A percentile compares a stretch with the other conserved stretches of the same genome.
phyloP scores from a whole-genome alignment of 1,284 basidiomycete species.

The Irpex lacteus region DNA sequence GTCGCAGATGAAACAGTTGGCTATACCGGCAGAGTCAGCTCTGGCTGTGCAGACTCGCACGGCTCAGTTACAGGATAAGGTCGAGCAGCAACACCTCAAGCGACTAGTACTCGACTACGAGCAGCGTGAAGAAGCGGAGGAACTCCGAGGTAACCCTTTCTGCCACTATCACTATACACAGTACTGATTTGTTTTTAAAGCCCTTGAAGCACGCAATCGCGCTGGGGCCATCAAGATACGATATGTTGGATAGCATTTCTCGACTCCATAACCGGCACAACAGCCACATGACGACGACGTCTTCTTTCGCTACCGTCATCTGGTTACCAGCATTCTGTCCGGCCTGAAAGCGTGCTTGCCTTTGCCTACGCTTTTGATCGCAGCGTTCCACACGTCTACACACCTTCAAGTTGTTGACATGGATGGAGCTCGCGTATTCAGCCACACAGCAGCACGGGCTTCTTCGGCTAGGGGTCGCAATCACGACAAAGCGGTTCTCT shows the following conservation, averaged over 20 bases:
- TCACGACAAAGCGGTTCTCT: neutral
- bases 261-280: neutral
- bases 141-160: slow-evolving; percentile 60
- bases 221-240: slow-evolving; percentile 69
- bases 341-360: neutral
- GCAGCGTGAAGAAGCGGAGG: slow-evolving; percentile 80
- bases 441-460: neutral
- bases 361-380: neutral
- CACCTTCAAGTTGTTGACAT: neutral
- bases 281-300: neutral
- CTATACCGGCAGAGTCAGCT: slow-evolving; percentile 83
- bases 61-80: slow-evolving; percentile 88
- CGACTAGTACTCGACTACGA: slow-evolving; percentile 87
- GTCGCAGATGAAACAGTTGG: slow-evolving; percentile 76
- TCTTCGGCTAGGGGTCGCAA: neutral
- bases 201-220: slow-evolving; percentile 65
- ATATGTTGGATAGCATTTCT: slow-evolving; percentile 48
- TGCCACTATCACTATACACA: slow-evolving; percentile 4
- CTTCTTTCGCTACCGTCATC: neutral
- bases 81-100: slow-evolving; percentile 95
- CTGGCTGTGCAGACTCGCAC: slow-evolving; percentile 87
- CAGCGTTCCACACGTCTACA: neutral
- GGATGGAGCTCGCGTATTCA: neutral
- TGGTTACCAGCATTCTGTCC: neutral
- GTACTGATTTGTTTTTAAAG: slow-evolving; percentile 31